Evolutionary conservation across 1,284 basidiomycete genomes (phyloP).

Genomic region (Puccinia brachypodii): DNA sequence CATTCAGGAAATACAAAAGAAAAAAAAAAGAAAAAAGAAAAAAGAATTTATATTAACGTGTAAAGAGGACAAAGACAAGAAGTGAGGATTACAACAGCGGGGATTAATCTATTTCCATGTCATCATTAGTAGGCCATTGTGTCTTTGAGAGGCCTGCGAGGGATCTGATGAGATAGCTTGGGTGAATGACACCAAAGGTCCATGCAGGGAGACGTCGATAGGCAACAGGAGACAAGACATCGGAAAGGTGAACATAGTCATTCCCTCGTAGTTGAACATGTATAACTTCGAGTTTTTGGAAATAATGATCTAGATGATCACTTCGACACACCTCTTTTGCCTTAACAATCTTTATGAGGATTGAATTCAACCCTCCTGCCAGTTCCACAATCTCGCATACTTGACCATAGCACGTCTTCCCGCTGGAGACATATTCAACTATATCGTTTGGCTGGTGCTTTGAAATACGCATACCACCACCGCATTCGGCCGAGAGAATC

Average conservation of each 20-base stretch:
- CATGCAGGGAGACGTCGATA: background rate
- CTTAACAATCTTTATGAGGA: background rate
- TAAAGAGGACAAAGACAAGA: background rate
- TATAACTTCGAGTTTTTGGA: background rate
- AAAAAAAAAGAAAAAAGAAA: background rate
- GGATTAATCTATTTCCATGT: background rate
- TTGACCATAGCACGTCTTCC: background rate
- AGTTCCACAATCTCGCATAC: background rate
- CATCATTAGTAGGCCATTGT: background rate
- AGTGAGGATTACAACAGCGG: too few relatives aligned
- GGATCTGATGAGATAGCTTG: background rate
- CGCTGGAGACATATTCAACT: background rate
- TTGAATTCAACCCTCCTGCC: background rate
- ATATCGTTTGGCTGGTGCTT: conserved; percentile 2
- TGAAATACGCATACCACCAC: background rate
- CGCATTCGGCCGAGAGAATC: background rate
- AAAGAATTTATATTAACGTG: background rate
- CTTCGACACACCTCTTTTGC: background rate
- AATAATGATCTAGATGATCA: background rate
- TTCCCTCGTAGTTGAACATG: background rate
- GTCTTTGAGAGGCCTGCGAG: background rate
- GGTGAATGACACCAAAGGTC: background rate
- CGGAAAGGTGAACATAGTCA: background rate
- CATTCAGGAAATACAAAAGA: background rate
- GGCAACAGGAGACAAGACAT: background rate